These are phyloP conservation scores for Tulasnella sp. DNA, from an alignment of 768 basidiomycete species.

Conservation along the genomic window DNA sequence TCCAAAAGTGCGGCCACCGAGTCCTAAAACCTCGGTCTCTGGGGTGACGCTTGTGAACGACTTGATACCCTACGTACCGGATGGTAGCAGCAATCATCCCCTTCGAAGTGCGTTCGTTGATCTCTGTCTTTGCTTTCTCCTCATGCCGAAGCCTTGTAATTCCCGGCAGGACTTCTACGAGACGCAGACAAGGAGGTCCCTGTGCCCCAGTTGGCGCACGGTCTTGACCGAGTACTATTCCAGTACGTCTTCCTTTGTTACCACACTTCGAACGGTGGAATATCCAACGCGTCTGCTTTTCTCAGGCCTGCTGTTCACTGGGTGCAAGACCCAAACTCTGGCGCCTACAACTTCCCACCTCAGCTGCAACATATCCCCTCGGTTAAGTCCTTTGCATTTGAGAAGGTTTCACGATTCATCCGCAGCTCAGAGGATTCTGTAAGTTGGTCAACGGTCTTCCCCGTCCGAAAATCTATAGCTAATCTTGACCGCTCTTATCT, in stretches of 20 bases:
- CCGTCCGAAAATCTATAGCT: not conserved
- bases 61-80: too few species aligned
- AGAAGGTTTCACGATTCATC: slow-evolving; percentile 59
- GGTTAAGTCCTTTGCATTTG: slow-evolving; percentile 76
- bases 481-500: not conserved
- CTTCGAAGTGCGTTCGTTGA: too few species aligned
- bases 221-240: slow-evolving; percentile 60
- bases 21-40: too few species aligned
- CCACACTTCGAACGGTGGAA: too few species aligned
- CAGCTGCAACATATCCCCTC: slow-evolving; percentile 62
- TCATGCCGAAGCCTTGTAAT: too few species aligned
- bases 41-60: too few species aligned
- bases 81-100: too few species aligned
- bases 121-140: too few species aligned
- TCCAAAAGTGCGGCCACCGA: too few species aligned
- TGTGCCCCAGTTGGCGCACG: slow-evolving; percentile 53
- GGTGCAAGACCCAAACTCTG: slow-evolving; percentile 74
- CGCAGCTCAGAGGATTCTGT: slow-evolving; percentile 70
- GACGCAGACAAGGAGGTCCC: not conserved
- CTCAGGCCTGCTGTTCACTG: slow-evolving; percentile 84
- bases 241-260: slow-evolving; percentile 39
- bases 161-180: not conserved
- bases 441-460: slow-evolving; percentile 19
- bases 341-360: slow-evolving; percentile 74
- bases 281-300: slow-evolving; percentile 2